Conservation (phyloP, 495 filamentous ascomycete species). For the Aspergillus panamensis region DNA sequence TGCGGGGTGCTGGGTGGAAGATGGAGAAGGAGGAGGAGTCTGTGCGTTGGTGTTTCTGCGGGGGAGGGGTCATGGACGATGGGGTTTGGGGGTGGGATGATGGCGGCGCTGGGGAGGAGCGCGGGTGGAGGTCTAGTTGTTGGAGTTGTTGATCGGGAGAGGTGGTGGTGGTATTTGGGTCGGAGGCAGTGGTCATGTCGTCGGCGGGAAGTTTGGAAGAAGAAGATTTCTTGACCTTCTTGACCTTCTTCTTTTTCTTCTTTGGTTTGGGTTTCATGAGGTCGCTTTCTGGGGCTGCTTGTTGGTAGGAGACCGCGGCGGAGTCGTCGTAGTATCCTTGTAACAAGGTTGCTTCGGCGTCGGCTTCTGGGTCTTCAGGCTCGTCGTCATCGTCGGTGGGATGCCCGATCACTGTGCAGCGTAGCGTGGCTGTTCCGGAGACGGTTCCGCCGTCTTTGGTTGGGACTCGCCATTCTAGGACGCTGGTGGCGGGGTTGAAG, state of each 20-base stretch:
- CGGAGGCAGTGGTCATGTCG: constrained; percentile 10
- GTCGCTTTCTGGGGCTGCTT: constrained; percentile 19
- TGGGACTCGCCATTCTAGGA: constrained; percentile 81
- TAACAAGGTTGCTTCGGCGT: constrained; percentile 42
- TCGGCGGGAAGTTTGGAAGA: constrained; percentile 13
- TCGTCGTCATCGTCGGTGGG: constrained; percentile 55
- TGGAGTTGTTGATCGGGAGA: constrained; percentile 19
- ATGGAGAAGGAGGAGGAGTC: constrained; percentile 23
- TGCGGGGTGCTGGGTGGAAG: constrained; percentile 31
- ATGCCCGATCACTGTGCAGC: constrained; percentile 74
- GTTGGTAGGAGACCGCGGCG: constrained; percentile 41
- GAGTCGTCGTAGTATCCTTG: constrained; percentile 56
- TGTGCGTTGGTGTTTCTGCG: constrained; percentile 10
- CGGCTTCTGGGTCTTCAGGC: constrained; percentile 38
- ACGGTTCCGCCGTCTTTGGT: constrained; percentile 60
- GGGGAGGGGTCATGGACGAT: constrained; percentile 18
- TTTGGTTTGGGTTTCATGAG: constrained; percentile 35
- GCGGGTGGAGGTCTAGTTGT: constrained; percentile 9
- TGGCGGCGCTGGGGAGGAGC: constrained; percentile 19
- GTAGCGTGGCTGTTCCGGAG: constrained; percentile 66
- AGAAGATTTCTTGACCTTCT: constrained; percentile 40
- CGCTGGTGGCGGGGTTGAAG: constrained; percentile 65
- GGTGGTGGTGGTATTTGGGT: constrained; percentile 21
- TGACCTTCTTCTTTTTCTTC: constrained; percentile 40
- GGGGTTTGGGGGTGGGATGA: constrained; percentile 30